phyloP scores from a whole-genome alignment of 2,329 filamentous ascomycete species.

The Fusarium sp. region DNA sequence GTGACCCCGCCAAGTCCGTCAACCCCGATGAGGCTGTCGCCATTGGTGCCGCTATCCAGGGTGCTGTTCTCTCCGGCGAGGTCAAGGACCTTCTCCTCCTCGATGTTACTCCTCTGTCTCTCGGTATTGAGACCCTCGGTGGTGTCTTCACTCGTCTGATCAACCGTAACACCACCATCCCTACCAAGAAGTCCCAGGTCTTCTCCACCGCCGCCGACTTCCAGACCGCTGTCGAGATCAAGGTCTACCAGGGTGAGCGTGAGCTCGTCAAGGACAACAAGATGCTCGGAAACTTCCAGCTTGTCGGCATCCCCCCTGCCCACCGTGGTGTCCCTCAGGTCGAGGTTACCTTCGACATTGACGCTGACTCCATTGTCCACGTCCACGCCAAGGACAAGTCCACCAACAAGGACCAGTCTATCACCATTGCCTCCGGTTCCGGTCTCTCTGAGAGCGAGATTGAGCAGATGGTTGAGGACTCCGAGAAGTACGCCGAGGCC shows the following conservation, averaged over 20 bases:
- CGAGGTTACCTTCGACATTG: conserved; percentile 98
- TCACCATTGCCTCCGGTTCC: conserved; percentile 97
- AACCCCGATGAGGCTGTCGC: conserved; percentile 99
- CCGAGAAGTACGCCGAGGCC: conserved; percentile 92
- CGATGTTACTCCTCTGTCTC: conserved; percentile 94
- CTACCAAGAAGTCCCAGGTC: conserved; percentile 98
- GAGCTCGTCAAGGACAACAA: conserved; percentile 99
- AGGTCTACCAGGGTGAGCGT: conserved; percentile 99
- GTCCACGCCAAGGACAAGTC: conserved; percentile 99
- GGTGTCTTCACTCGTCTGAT: conserved; percentile 98
- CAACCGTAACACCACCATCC: conserved; percentile 99
- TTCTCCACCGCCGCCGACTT: conserved; percentile 98
- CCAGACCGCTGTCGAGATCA: conserved; percentile 99
- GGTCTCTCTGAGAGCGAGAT: conserved; percentile 96
- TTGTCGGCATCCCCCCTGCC: conserved; percentile 94
- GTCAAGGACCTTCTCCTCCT: conserved; percentile 96
- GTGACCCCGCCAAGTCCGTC: conserved; percentile 96
- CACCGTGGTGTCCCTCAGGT: conserved; percentile 96
- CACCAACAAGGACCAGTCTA: conserved; percentile 99
- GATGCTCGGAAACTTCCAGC: conserved; percentile 98
- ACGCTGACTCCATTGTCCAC: conserved; percentile 97
- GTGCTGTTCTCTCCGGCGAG: conserved; percentile 95
- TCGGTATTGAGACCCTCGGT: conserved; percentile 97
- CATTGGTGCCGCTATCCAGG: conserved; percentile 96
- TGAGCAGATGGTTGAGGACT: conserved; percentile 96